These are phyloP conservation scores for Apiotrichum domesticum DNA, from an alignment of 1,284 basidiomycete genomes.

Conservation along the genomic window DNA sequence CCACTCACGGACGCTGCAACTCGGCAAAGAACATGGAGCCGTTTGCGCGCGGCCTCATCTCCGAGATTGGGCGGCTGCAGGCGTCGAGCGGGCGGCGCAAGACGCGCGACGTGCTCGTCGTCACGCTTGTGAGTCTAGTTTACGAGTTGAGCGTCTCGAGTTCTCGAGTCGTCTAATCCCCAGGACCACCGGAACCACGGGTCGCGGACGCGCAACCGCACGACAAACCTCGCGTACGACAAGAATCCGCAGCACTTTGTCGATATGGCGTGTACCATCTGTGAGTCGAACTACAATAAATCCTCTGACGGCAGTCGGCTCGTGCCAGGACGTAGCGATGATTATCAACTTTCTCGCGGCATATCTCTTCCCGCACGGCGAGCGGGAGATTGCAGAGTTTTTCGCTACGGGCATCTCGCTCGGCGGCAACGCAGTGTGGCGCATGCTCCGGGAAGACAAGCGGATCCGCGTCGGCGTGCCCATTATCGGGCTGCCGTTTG, in stretches of 20 bases:
- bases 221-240: conserved; percentile 58
- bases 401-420: conserved; percentile 53
- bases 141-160: not conserved
- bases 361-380: conserved; percentile 67
- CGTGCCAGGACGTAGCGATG: conserved; percentile 68
- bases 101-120: conserved; percentile 38
- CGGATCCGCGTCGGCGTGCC: conserved; percentile 66
- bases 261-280: conserved; percentile 68
- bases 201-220: conserved; percentile 52
- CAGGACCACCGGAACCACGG: conserved; percentile 79
- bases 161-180: not conserved
- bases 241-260: conserved; percentile 59
- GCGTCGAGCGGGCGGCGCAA: conserved; percentile 8
- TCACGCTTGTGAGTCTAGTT: conserved; percentile 35
- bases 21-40: conserved; percentile 30
- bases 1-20: conserved; percentile 38
- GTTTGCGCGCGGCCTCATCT: conserved; percentile 33
- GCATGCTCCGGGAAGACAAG: conserved; percentile 53
- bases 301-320: conserved; percentile 51
- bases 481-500: conserved; percentile 70
- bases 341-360: conserved; percentile 73
- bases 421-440: conserved; percentile 49
- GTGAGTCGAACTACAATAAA: conserved; percentile 16
- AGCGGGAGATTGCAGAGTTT: conserved; percentile 62
- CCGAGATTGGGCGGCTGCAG: conserved; percentile 17